Conservation (phyloP, 768 basidiomycete genomes). For the Mycena amicta region DNA sequence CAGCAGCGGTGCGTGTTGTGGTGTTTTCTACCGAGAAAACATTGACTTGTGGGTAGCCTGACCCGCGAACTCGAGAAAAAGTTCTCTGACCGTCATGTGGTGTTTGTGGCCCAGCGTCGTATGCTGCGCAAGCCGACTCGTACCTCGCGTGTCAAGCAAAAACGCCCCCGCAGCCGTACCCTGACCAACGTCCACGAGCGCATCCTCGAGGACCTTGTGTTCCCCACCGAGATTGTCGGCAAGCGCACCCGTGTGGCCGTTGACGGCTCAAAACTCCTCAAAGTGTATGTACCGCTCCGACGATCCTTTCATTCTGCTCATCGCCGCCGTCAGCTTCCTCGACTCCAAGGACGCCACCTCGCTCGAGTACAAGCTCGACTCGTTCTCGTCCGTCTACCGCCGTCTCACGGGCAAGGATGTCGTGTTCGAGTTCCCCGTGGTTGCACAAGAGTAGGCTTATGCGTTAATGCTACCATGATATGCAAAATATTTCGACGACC, state of each 20-base stretch:
- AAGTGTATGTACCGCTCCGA: slow-evolving; percentile 72
- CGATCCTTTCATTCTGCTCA: not conserved
- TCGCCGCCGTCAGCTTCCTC: slow-evolving; percentile 67
- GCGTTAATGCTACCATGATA: slow-evolving; percentile 27
- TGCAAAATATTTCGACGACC: not conserved
- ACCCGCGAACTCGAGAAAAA: slow-evolving; percentile 99
- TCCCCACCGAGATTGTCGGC: slow-evolving; percentile 98
- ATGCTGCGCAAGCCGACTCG: slow-evolving; percentile 98
- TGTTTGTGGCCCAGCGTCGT: slow-evolving; percentile 97
- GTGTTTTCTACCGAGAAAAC: not conserved
- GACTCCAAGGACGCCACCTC: slow-evolving; percentile 98
- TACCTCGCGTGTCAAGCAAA: slow-evolving; percentile 89
- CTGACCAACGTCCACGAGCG: slow-evolving; percentile 97
- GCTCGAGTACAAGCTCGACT: slow-evolving; percentile 99
- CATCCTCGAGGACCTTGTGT: slow-evolving; percentile 98
- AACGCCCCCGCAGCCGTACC: slow-evolving; percentile 95
- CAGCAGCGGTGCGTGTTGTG: slow-evolving; percentile 76
- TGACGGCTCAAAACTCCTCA: slow-evolving; percentile 93
- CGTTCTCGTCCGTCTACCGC: slow-evolving; percentile 96
- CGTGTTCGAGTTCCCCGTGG: slow-evolving; percentile 88
- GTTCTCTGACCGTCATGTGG: slow-evolving; percentile 98
- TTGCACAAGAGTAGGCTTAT: slow-evolving; percentile 63
- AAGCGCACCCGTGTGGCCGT: slow-evolving; percentile 94
- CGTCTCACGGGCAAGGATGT: slow-evolving; percentile 97
- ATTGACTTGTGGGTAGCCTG: slow-evolving; percentile 54